phyloP scores from a whole-genome alignment of 176 grass and related monocot species.

The Triticum urartu region DNA sequence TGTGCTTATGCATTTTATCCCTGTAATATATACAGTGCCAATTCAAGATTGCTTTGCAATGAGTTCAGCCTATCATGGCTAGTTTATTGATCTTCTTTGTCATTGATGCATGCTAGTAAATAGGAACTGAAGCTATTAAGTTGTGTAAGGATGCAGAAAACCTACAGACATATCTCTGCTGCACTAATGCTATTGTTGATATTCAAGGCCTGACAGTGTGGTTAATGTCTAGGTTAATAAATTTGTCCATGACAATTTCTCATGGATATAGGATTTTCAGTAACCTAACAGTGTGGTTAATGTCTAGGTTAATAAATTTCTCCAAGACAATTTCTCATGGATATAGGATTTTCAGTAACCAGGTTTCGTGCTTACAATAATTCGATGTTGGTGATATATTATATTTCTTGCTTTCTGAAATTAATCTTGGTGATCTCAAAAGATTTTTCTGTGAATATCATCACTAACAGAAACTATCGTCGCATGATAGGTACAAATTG shows the following conservation, averaged over 20 bases:
- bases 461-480: not conserved
- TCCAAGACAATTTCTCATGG: not conserved
- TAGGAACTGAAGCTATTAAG: not conserved
- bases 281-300: not conserved
- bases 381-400: not conserved
- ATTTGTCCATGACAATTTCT: not conserved
- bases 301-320: not conserved
- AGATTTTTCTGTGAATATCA: not conserved
- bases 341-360: not conserved
- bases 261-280: not conserved
- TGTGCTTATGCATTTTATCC: conserved; percentile 6
- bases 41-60: not conserved
- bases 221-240: not conserved
- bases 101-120: not conserved
- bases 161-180: conserved; percentile 2
- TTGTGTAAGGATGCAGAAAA: not conserved
- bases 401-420: not conserved
- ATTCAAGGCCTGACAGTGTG: not conserved
- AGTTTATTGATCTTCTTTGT: not conserved
- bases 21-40: not conserved
- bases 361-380: not conserved
- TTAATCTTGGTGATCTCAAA: not conserved
- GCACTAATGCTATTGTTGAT: not conserved
- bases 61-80: not conserved
- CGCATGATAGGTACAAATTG: conserved; percentile 69